A percentile compares a stretch with the other conserved stretches of the same genome.
Evolutionary conservation across 441 rosid species (phyloP).

Genomic region (Erodium texanum): DNA sequence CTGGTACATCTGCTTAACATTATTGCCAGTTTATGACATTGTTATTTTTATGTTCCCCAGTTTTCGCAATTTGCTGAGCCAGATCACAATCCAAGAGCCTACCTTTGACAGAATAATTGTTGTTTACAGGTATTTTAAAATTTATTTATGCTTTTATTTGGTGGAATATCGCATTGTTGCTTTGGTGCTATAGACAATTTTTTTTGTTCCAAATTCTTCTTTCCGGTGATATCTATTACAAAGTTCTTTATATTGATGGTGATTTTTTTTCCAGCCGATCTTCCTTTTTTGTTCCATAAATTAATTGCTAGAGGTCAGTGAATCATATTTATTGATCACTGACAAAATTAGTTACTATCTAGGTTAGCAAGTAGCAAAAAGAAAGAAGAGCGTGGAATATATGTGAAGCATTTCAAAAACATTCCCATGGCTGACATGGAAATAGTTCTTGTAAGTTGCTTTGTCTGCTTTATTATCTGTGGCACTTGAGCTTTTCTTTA

Average conservation of each 20-base stretch:
- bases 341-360: conserved; percentile 9
- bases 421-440: conserved; percentile 69
- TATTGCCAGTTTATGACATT: conserved; percentile 5
- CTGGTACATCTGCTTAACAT: not conserved
- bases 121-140: conserved; percentile 52
- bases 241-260: not conserved
- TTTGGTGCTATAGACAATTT: no score
- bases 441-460: conserved; percentile 45
- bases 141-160: not conserved
- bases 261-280: not conserved
- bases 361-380: conserved; percentile 32
- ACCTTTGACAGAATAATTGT: conserved; percentile 77
- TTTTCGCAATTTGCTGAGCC: conserved; percentile 40
- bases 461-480: not conserved
- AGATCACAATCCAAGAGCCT: conserved; percentile 76
- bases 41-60: conserved; percentile 24
- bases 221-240: not conserved
- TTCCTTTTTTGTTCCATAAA: not conserved
- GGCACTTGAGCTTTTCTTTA: not conserved
- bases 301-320: not conserved
- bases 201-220: not conserved
- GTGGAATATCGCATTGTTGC: not conserved
- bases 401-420: conserved; percentile 49
- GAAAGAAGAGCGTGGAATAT: conserved; percentile 39
- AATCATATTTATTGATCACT: conserved; percentile 2